Conservation (phyloP, 2,329 filamentous ascomycete species). For the Neofusicoccum sp. region DNA sequence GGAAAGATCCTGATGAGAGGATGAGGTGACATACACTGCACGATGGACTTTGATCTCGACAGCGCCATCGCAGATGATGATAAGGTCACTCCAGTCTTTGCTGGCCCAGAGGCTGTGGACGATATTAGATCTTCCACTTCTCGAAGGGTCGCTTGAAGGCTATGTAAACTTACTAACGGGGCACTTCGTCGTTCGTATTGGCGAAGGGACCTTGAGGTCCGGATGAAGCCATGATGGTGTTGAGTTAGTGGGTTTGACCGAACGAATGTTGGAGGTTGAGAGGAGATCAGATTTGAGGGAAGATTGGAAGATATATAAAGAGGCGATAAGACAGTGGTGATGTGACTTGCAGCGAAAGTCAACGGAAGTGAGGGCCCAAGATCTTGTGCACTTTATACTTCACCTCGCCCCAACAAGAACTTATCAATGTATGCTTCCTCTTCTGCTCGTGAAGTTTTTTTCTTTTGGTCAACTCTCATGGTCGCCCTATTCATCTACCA, state of each 20-base stretch:
- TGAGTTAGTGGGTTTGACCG: not conserved
- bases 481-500: too few species aligned
- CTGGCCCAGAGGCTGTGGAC: not conserved
- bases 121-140: not conserved
- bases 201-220: not conserved
- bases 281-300: not conserved
- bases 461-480: too few species aligned
- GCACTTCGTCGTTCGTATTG: not conserved
- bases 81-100: not conserved
- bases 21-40: not conserved
- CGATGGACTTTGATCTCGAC: not conserved
- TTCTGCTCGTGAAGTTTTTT: too few species aligned
- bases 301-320: not conserved
- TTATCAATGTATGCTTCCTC: too few species aligned
- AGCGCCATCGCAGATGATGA: not conserved
- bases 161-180: not conserved
- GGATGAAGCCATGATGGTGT: not conserved
- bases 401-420: not conserved
- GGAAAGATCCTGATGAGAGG: not conserved
- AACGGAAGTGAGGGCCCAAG: not conserved
- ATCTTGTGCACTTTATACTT: not conserved
- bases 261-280: not conserved
- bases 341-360: not conserved
- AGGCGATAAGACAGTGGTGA: not conserved
- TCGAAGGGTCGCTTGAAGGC: not conserved